phyloP scores from a whole-genome alignment of 371 early-diverging fungal genomes.

The Mucor saturninus region DNA sequence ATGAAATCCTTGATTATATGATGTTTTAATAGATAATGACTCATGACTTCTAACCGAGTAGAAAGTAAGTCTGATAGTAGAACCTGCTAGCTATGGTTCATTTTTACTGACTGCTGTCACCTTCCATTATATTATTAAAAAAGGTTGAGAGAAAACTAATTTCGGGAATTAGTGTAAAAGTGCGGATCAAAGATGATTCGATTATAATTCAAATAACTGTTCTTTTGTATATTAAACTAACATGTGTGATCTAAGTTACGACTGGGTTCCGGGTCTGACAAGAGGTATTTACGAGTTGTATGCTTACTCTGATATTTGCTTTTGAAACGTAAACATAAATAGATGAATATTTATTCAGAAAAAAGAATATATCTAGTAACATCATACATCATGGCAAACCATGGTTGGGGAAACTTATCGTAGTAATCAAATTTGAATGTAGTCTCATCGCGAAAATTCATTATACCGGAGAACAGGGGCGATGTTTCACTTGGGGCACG shows the following conservation, averaged over 20 bases:
- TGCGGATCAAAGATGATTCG: no score
- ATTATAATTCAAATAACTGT: no score
- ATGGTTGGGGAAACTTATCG: slow-evolving; percentile 20
- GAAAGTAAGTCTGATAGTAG: background rate
- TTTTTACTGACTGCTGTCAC: slow-evolving; percentile 3
- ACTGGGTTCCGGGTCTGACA: no score
- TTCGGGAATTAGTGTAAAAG: no score
- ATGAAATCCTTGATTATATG: slow-evolving; percentile 7
- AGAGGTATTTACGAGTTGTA: no score
- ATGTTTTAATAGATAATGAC: slow-evolving; percentile 3
- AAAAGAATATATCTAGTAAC: slow-evolving; percentile 1
- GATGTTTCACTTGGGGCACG: background rate
- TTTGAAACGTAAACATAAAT: no score
- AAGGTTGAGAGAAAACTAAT: slow-evolving; percentile 1
- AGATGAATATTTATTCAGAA: background rate
- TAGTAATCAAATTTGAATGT: slow-evolving; percentile 9
- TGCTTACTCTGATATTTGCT: no score
- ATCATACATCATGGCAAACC: slow-evolving; percentile 25
- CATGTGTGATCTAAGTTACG: no score
- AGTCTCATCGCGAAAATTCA: background rate
- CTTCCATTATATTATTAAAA: slow-evolving; percentile 1
- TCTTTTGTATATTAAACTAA: no score
- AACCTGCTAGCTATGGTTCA: slow-evolving; percentile 6
- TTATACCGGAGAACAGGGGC: background rate
- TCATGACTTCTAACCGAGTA: slow-evolving; percentile 8